Conservation (phyloP, 352 stramenopile genomes). For the Discostella stelligera region DNA sequence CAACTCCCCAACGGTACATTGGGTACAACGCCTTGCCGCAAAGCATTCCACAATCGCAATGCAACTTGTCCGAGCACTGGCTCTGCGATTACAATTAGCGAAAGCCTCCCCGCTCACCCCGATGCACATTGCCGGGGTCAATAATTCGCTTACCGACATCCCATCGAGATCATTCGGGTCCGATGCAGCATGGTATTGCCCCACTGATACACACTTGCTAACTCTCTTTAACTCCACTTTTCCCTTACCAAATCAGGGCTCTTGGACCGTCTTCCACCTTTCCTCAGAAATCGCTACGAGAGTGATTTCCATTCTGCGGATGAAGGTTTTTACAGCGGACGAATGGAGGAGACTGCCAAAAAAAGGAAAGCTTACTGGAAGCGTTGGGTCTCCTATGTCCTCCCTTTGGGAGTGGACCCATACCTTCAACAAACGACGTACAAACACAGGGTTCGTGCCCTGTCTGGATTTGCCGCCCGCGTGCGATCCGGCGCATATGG, state of each 20-base stretch:
- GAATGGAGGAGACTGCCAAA: slow-evolving; percentile 32
- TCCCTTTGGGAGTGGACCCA: slow-evolving; percentile 21
- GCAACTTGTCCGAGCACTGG: not conserved
- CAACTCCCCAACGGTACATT: no score
- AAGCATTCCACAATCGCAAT: not conserved
- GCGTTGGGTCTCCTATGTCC: slow-evolving; percentile 18
- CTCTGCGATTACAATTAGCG: not conserved
- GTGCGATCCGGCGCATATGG: not conserved
- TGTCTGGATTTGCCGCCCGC: slow-evolving; percentile 11
- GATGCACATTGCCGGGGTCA: slow-evolving; percentile 5
- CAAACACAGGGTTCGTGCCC: not conserved
- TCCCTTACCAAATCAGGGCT: slow-evolving; percentile 18
- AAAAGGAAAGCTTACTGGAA: slow-evolving; percentile 4
- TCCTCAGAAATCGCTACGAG: not conserved
- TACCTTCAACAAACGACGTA: slow-evolving; percentile 2
- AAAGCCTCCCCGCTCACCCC: not conserved
- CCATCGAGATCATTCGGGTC: slow-evolving; percentile 19
- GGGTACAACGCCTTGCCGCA: not conserved
- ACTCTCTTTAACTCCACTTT: slow-evolving; percentile 23
- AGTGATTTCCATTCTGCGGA: slow-evolving; percentile 28
- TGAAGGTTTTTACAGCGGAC: slow-evolving; percentile 12
- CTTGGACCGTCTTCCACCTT: slow-evolving; percentile 20
- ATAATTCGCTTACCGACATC: slow-evolving; percentile 16
- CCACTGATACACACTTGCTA: slow-evolving; percentile 14
- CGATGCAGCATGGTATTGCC: slow-evolving; percentile 12